A percentile compares a stretch with the other conserved stretches of the same genome.
Evolutionary conservation across 805 yeast genomes (phyloP).

Genomic region (Ogataea nitratoaversa): DNA sequence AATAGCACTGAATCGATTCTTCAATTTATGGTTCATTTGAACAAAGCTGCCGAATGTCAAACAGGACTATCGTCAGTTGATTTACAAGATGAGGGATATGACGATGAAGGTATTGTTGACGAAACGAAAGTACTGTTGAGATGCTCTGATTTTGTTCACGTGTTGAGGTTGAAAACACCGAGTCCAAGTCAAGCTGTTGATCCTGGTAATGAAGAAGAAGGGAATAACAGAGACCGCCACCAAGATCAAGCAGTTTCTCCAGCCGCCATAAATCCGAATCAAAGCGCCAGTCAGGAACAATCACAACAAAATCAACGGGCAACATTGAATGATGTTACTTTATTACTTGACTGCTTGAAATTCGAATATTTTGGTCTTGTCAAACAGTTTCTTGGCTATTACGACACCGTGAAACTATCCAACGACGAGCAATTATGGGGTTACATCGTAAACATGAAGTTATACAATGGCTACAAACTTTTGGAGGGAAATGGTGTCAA

Average conservation of each 20-base stretch:
- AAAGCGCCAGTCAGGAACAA: neutral
- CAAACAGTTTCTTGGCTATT: neutral
- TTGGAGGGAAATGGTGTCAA: conserved; percentile 12
- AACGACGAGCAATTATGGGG: conserved; percentile 19
- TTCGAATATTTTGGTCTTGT: conserved; percentile 1
- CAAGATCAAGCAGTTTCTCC: neutral
- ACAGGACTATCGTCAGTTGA: neutral
- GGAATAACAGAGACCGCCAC: neutral
- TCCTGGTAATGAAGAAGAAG: neutral
- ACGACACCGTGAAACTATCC: conserved; percentile 5
- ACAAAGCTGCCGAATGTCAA: conserved; percentile 2
- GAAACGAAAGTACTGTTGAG: neutral
- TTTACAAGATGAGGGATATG: conserved; percentile 1
- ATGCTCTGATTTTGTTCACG: neutral
- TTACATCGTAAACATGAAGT: conserved; percentile 12
- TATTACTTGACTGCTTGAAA: neutral
- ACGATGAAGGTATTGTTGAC: neutral
- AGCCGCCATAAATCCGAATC: too few relatives aligned
- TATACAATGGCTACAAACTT: conserved; percentile 10
- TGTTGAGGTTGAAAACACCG: neutral
- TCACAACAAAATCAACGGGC: neutral
- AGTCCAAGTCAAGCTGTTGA: too few relatives aligned
- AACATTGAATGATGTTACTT: neutral
- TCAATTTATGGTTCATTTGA: conserved; percentile 1
- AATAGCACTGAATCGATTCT: conserved; percentile 1